A percentile compares a stretch with the other conserved stretches of the same genome.
These are phyloP conservation scores for Aspergillus pseudonomiae DNA, from an alignment of 2,329 filamentous ascomycete species.

Conservation along the genomic window DNA sequence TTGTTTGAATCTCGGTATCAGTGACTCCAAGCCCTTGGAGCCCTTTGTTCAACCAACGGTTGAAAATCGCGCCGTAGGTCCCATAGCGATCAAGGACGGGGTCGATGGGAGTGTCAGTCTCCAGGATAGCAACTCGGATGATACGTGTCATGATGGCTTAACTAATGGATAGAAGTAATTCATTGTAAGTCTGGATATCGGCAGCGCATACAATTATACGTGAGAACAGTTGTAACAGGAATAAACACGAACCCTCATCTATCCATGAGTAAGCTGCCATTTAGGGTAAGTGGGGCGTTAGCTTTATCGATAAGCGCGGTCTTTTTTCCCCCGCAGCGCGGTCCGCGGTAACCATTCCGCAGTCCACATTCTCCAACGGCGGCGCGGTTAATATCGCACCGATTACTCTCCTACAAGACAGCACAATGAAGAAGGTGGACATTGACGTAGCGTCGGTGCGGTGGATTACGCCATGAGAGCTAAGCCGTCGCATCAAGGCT, in stretches of 20 bases:
- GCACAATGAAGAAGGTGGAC: neutral
- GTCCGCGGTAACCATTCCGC: slow-evolving; percentile 6
- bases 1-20: slow-evolving; percentile 18
- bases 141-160: slow-evolving; percentile 7
- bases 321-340: slow-evolving; percentile 14
- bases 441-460: neutral
- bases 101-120: slow-evolving; percentile 35
- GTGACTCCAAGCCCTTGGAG: slow-evolving; percentile 14
- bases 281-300: neutral
- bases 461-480: neutral
- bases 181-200: neutral
- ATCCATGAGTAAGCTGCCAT: neutral
- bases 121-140: slow-evolving; percentile 30
- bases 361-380: neutral
- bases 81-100: slow-evolving; percentile 23
- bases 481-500: neutral
- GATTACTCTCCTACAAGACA: neutral
- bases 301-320: slow-evolving; percentile 23
- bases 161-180: neutral
- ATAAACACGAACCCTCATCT: neutral
- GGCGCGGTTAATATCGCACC: neutral
- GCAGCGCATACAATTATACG: neutral
- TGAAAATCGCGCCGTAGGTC: slow-evolving; percentile 33
- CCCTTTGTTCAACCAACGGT: slow-evolving; percentile 24
- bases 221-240: neutral